These are phyloP conservation scores for Karstenula rhodostoma DNA, from an alignment of 2,329 filamentous ascomycete genomes.

Conservation along the genomic window DNA sequence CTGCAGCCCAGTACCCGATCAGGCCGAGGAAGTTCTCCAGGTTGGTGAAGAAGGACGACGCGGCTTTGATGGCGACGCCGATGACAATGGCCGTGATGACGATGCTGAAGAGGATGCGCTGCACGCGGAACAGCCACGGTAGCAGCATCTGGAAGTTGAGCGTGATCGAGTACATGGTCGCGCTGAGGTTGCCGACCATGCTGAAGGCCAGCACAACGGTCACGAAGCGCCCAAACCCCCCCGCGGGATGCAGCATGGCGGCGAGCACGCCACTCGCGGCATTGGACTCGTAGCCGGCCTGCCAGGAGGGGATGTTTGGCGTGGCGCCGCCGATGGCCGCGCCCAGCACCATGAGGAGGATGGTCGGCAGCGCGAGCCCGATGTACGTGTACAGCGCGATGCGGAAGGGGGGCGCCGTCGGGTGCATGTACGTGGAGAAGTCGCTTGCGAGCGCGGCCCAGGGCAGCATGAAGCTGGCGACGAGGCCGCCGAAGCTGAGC, in stretches of 20 bases:
- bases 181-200: conserved; percentile 66
- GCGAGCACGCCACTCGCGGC: conserved; percentile 67
- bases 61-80: conserved; percentile 64
- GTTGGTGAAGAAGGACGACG: conserved; percentile 64
- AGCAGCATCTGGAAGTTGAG: conserved; percentile 71
- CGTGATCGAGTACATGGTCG: conserved; percentile 68
- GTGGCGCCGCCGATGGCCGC: conserved; percentile 70
- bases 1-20: conserved; percentile 48
- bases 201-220: conserved; percentile 63
- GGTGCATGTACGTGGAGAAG: conserved; percentile 68
- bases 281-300: conserved; percentile 61
- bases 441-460: conserved; percentile 68
- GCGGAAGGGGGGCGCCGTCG: conserved; percentile 59
- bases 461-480: conserved; percentile 70
- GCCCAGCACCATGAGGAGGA: conserved; percentile 69
- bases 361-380: conserved; percentile 63
- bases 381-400: conserved; percentile 66
- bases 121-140: conserved; percentile 64
- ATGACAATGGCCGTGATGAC: conserved; percentile 68
- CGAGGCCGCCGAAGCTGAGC: conserved; percentile 66
- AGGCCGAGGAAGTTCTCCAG: conserved; percentile 53
- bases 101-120: conserved; percentile 65
- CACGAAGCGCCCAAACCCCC: conserved; percentile 69
- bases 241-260: conserved; percentile 65
- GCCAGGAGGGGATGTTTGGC: conserved; percentile 62